Conservation (phyloP, 2,329 filamentous ascomycete genomes). For the Truncatella angustata region DNA sequence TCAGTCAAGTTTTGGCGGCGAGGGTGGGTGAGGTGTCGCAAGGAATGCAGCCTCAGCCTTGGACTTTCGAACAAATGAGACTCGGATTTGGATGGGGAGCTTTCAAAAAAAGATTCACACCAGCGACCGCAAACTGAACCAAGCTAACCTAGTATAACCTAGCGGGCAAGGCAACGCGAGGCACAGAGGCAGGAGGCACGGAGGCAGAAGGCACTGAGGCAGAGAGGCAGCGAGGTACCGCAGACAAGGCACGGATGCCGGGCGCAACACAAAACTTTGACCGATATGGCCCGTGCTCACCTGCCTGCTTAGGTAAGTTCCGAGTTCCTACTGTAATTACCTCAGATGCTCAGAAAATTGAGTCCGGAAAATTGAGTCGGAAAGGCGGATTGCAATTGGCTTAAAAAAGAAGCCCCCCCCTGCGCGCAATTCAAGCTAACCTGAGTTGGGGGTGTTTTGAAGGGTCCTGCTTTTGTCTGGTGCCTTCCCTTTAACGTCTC, state of each 20-base stretch:
- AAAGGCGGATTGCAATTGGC: too few relatives aligned
- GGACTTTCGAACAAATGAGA: too few relatives aligned
- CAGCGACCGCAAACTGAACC: too few relatives aligned
- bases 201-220: too few relatives aligned
- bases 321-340: background rate
- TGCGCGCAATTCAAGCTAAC: too few relatives aligned
- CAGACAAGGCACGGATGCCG: background rate
- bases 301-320: background rate
- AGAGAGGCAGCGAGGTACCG: too few relatives aligned
- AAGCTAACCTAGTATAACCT: too few relatives aligned
- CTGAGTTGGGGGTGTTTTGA: background rate
- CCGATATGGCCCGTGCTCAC: background rate
- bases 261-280: background rate
- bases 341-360: too few relatives aligned
- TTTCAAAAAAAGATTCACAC: background rate
- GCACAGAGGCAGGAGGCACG: too few relatives aligned
- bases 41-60: background rate
- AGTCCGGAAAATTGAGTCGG: too few relatives aligned
- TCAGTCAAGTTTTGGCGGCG: background rate
- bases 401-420: too few relatives aligned
- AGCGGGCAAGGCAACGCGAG: too few relatives aligned
- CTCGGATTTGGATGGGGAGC: background rate
- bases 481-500: background rate
- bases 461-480: background rate
- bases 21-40: background rate